Evolutionary conservation across 345 rosid species (phyloP).

Genomic region (Euphorbia pulcherrima): DNA sequence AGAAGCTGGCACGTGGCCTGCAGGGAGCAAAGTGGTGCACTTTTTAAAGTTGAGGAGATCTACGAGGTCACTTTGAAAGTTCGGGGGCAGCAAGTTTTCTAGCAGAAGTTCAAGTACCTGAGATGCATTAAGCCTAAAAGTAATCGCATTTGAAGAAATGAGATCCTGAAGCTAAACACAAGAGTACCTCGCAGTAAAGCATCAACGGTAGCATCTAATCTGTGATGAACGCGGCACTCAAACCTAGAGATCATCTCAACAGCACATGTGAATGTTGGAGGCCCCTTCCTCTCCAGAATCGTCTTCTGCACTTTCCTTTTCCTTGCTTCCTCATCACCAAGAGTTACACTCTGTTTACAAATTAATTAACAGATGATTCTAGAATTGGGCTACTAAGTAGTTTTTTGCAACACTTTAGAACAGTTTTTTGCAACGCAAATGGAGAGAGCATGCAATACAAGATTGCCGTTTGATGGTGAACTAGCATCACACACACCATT

Average conservation of each 20-base stretch:
- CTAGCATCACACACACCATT: conserved; percentile 1
- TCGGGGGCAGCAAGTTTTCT: too few relatives aligned
- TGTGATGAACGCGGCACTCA: conserved; percentile 78
- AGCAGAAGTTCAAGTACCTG: too few relatives aligned
- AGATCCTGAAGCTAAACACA: conserved; percentile 5
- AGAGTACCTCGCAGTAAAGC: conserved; percentile 73
- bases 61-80: too few relatives aligned
- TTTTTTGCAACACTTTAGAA: not conserved
- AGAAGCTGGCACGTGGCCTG: too few relatives aligned
- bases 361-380: conserved; percentile 13
- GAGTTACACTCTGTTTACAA: conserved; percentile 73
- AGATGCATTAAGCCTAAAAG: too few relatives aligned
- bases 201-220: conserved; percentile 82
- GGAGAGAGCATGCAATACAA: not conserved
- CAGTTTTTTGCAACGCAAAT: conserved; percentile 4
- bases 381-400: not conserved
- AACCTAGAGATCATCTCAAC: conserved; percentile 83
- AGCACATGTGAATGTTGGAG: conserved; percentile 79
- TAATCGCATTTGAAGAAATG: not conserved
- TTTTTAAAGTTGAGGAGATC: too few relatives aligned
- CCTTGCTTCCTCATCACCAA: conserved; percentile 90
- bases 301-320: conserved; percentile 94
- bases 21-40: too few relatives aligned
- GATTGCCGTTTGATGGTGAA: not conserved
- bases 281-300: conserved; percentile 90